Base-by-base conservation (phyloP, 192 early-diverging fungal species). In the Borealophlyctis nickersoniae region DNA sequence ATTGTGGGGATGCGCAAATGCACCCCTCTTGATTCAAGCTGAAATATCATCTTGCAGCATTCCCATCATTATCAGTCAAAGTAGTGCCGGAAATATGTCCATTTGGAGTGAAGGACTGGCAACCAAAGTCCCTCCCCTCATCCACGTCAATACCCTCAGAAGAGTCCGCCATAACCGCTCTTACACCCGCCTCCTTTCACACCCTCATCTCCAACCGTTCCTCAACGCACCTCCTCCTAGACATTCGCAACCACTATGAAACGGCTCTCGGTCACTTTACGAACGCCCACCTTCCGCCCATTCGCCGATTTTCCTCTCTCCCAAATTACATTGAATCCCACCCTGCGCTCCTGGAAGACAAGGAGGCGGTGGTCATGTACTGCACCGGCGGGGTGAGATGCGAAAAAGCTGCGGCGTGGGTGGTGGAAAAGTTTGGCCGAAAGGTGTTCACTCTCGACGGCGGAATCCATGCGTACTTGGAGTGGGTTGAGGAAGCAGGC, bases 211-310 rank as follows among this genome's bases (percentile, higher is more conserved):
- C 39, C 39, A 19, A 45, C 7, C 39, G 19, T 13, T 45, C 39
- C 7, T 45, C 39, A 45, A 7, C 7, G 19, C 52, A 62, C 13
- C 51, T 79, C 48, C 59, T 77, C 22, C 49, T 89, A 31, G 88
- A 89, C 71, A 77, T 81, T 9, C 69, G 88, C 26, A 89, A 89
- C 63, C 81, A 88, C 49, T 89, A 89, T 45, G 88, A 89, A 63
- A 76, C 78, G 45, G 59, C 65, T 4, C 78, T 88, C 53, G 88
- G 88, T 24, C 74, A 78, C 22, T 89, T 89, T 49, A 61, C 76
- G 31, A 71, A 68, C 16, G 85, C 88, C 13, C 52, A 85, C 7
- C 69, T 60, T 32, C 88, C 88, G 0, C 78, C 85, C 26, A 86
- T 88, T 16, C 77, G 88, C 29, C 82, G 81, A 60, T 89, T 88